Evolutionary conservation across 1,284 basidiomycete species (phyloP), one percentile per base, ranked within the genome.

Genomic region (Hymenochaete sp.): DNA sequence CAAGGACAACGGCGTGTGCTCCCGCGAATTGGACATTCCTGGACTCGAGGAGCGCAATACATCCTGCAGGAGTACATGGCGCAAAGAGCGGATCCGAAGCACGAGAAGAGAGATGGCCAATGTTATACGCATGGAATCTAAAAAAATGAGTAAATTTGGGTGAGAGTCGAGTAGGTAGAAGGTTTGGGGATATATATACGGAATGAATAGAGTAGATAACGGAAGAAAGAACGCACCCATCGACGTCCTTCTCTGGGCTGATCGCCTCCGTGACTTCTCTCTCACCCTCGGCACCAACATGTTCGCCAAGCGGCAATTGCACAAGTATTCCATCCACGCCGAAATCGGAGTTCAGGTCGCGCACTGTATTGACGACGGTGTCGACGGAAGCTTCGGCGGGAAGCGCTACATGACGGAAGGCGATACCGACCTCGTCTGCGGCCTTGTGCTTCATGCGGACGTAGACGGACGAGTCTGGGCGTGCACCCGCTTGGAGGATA

Each of bases 371-470:
- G 51, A 93, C 76, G 54, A 98, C 75, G 47, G 90, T 78, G 38
- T 83, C 76, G 49, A 88, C 82, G 49, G 79, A 73, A 33, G 79
- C 71, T 49, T 84, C 80, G 41, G 78, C 82, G 11, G 86, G 77
- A 26, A 96, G 63, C 13, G 66, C 63, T 58, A 98, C 69, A 63
- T 98, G 93, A 48, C 82, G 79, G 64, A 88, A 87, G 51, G 74
- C 78, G 71, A 98, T 92, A 49, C 95, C 93, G 55, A 90, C 87
- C 67, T 98, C 92, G 58, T 92, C 82, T 19, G 93, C 90, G 9
- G 96, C 96, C 65, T 93, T 96, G 42, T 79, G 73, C 70, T 99
- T 98, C 95, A 98, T 98, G 59, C 91, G 90, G 54, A 99, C 86
- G 68, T 99, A 99, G 44, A 86, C 85, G 26, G 73, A 71, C 6